These are phyloP conservation scores for Tolypocladium paradoxum DNA, from an alignment of 2,329 filamentous ascomycete species.

Conservation along the genomic window DNA sequence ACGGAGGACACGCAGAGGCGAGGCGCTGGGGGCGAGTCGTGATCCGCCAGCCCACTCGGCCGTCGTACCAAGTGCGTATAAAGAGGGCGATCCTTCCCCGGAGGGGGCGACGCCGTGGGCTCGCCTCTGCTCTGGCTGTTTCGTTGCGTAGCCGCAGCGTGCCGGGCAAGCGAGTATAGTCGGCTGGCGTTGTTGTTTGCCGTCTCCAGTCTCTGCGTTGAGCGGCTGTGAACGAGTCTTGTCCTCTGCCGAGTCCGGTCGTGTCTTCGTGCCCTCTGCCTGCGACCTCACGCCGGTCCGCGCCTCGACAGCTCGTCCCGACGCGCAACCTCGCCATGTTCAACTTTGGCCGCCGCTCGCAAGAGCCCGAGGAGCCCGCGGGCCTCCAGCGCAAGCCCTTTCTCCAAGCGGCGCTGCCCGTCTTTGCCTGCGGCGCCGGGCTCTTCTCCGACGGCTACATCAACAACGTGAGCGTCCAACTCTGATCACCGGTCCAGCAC, in stretches of 20 bases:
- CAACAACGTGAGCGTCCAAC: constrained; percentile 52
- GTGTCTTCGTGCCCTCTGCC: not conserved
- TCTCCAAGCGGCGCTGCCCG: constrained; percentile 38
- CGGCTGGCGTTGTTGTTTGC: not conserved
- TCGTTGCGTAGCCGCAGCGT: not conserved
- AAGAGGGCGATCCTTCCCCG: not conserved
- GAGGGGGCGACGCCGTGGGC: too few relatives aligned
- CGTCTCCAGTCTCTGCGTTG: not conserved
- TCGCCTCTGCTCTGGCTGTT: too few relatives aligned
- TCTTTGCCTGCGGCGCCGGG: constrained; percentile 80
- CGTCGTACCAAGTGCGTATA: too few relatives aligned
- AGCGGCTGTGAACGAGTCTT: not conserved
- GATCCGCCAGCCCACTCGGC: not conserved
- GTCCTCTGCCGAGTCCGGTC: not conserved
- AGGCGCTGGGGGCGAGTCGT: not conserved
- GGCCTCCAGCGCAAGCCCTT: constrained; percentile 10
- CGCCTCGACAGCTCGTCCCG: too few relatives aligned
- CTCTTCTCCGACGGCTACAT: constrained; percentile 89
- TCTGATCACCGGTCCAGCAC: not conserved
- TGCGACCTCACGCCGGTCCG: not conserved
- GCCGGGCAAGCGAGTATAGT: not conserved
- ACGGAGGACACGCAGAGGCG: not conserved
- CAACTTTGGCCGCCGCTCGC: constrained; percentile 1
- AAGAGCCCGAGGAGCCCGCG: not conserved
- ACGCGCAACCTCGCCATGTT: not conserved